A percentile compares a stretch with the other conserved stretches of the same genome.
Evolutionary conservation across 140 eudicot genomes (phyloP).

Genomic region (Cichorium intybus): DNA sequence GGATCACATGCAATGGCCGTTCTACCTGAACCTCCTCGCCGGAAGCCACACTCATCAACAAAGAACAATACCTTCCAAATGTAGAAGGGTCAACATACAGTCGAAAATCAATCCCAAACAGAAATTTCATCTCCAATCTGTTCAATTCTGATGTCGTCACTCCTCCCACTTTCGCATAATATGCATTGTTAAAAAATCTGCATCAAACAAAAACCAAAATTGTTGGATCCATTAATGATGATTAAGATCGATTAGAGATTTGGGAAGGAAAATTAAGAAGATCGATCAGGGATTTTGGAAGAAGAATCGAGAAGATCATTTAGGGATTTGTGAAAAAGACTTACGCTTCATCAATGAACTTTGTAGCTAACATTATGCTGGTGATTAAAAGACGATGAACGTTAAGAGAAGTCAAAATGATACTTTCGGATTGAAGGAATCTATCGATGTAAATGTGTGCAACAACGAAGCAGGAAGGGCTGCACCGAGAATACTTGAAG

Average conservation of each 20-base stretch:
- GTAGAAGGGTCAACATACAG: slow-evolving; percentile 54
- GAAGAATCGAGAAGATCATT: neutral
- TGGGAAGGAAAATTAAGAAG: neutral
- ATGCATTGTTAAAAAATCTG: slow-evolving; percentile 77
- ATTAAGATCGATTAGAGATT: neutral
- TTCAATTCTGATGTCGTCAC: slow-evolving; percentile 65
- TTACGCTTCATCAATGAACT: slow-evolving; percentile 91
- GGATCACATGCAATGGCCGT: slow-evolving; percentile 27
- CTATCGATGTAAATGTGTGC: slow-evolving; percentile 78
- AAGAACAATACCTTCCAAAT: slow-evolving; percentile 49
- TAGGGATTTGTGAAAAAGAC: slow-evolving; percentile 27
- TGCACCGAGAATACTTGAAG: slow-evolving; percentile 75
- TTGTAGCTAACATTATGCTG: slow-evolving; percentile 76
- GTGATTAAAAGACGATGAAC: slow-evolving; percentile 85
- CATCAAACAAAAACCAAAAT: slow-evolving; percentile 2
- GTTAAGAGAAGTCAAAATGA: slow-evolving; percentile 58
- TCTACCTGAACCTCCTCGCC: slow-evolving; percentile 30
- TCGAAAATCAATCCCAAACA: slow-evolving; percentile 59
- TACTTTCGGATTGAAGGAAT: slow-evolving; percentile 36
- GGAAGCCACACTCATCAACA: slow-evolving; percentile 36
- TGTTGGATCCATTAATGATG: neutral
- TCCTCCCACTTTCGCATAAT: slow-evolving; percentile 90
- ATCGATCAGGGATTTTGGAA: neutral
- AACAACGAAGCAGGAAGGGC: slow-evolving; percentile 84
- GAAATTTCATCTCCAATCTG: slow-evolving; percentile 61